These are phyloP conservation scores for Gnetum montanum DNA, from an alignment of 75 land plant species.

Conservation along the genomic window DNA sequence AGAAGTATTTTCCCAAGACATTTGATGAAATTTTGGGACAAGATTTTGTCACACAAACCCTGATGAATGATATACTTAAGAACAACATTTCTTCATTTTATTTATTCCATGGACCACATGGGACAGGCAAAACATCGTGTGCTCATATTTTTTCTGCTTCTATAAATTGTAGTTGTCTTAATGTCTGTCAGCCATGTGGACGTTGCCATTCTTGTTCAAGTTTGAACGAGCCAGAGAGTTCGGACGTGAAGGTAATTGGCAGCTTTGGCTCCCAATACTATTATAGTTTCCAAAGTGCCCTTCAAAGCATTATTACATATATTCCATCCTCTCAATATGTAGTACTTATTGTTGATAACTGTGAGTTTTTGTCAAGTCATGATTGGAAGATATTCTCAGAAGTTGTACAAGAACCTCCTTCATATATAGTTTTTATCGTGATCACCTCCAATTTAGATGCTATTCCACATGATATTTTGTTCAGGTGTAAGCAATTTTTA, in stretches of 20 bases:
- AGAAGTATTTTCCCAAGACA: conserved; percentile 83
- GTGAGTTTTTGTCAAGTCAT: conserved; percentile 58
- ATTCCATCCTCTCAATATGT: conserved; percentile 33
- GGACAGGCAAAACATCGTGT: conserved; percentile 88
- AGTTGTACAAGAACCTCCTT: conserved; percentile 70
- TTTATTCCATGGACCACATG: conserved; percentile 93
- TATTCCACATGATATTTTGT: conserved; percentile 66
- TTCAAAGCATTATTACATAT: conserved; percentile 24
- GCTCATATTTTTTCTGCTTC: conserved; percentile 87
- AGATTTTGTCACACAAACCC: conserved; percentile 70
- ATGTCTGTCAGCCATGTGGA: conserved; percentile 69
- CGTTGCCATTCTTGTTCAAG: conserved; percentile 62
- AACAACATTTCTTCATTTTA: conserved; percentile 70
- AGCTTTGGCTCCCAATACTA: conserved; percentile 35
- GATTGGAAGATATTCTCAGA: conserved; percentile 76
- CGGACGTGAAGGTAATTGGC: conserved; percentile 57
- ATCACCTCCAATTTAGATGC: conserved; percentile 56
- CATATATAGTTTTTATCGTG: conserved; percentile 70
- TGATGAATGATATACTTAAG: conserved; percentile 53
- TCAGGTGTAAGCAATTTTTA: conserved; percentile 86
- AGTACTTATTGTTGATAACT: conserved; percentile 79
- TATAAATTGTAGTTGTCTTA: conserved; percentile 63
- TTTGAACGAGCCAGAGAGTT: conserved; percentile 37
- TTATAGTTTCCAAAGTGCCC: conserved; percentile 38
- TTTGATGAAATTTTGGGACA: conserved; percentile 87